Evolutionary conservation across 2,329 filamentous ascomycete species (phyloP).

Genomic region (Leptodontidium sp.): DNA sequence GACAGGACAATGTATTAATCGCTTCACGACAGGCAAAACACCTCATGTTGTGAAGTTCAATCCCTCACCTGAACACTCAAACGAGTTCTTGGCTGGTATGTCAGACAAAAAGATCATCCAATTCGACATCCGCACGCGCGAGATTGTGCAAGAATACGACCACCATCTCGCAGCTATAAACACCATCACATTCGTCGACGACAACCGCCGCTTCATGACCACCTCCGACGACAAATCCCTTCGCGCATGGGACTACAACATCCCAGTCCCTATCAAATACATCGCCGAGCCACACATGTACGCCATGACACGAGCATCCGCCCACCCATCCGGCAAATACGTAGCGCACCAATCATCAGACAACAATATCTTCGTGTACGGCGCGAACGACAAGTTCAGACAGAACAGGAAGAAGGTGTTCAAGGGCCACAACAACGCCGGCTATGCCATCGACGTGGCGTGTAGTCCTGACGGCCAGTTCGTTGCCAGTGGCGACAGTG

Average conservation of each 20-base stretch:
- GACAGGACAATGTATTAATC: slow-evolving; percentile 85
- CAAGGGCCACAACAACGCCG: slow-evolving; percentile 93
- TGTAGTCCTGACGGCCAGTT: slow-evolving; percentile 94
- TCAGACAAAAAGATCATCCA: slow-evolving; percentile 99
- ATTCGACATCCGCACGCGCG: slow-evolving; percentile 83
- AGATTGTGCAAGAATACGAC: slow-evolving; percentile 96
- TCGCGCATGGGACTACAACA: slow-evolving; percentile 97
- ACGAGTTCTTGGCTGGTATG: slow-evolving; percentile 96
- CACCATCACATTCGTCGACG: slow-evolving; percentile 95
- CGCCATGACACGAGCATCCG: slow-evolving; percentile 84
- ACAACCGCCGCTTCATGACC: slow-evolving; percentile 94
- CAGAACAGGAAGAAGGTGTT: slow-evolving; percentile 98
- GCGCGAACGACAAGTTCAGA: slow-evolving; percentile 92
- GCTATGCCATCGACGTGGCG: slow-evolving; percentile 88
- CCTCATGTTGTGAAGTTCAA: slow-evolving; percentile 96
- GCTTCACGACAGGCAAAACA: slow-evolving; percentile 93
- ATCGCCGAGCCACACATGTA: slow-evolving; percentile 99
- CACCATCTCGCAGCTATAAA: slow-evolving; percentile 98
- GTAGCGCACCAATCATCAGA: slow-evolving; percentile 93
- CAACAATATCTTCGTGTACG: slow-evolving; percentile 97
- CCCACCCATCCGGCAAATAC: slow-evolving; percentile 91
- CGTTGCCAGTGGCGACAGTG: slow-evolving; percentile 84
- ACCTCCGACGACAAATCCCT: slow-evolving; percentile 97
- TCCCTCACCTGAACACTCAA: slow-evolving; percentile 75
- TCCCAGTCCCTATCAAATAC: slow-evolving; percentile 98